Base-by-base conservation (phyloP, 805 yeast species). In the Metschnikowia dekortorum region DNA sequence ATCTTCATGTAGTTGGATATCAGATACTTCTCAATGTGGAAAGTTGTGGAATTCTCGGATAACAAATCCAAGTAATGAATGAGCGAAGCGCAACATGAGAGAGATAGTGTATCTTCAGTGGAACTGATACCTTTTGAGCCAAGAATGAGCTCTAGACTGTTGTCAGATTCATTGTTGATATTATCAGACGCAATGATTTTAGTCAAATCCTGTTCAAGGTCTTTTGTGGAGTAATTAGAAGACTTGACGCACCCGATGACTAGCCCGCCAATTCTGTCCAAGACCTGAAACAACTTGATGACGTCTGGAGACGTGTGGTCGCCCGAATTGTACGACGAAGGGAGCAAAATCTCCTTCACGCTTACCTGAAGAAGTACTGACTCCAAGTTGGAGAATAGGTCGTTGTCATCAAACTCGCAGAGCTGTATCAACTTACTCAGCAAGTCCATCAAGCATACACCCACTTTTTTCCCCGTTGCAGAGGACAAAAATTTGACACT, bases 341-440 rank as follows among this genome's bases (percentile, higher is more conserved):
- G 84, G 6, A 92, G 59, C 13, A 94, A 63, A 38, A 89, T 84
- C 63, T 94, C 99, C 60, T 86, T 88, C 6, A 90, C 89, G 18
- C 96, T 96, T 34, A 90, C 71, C 65, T 94, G 99, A 57, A 94
- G 85, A 51, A 91, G 66, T 45, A 90, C 75, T 43, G 95, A 84
- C 65, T 94, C 98, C 54, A 92, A 67, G 62, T 91, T 92, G 1
- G 96, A 84, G 59, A 80, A 90, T 8, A 89, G 75, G 44, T 92
- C 98, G 61, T 89, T 90, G 64, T 94, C 99, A 8, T 79, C 79
- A 55, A 92, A 86, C 63, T 91, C 96, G 14, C 85, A 69, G 46
- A 90, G 69, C 18, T 94, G 90, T 32, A 94, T 74, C 32, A 75
- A 73, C 53, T 80, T 79, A 43, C 79, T 74, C 58, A 83, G 83